Percentiles rank a stretch among this genome's conserved stretches.
These are phyloP conservation scores for Amaranthus cruentus DNA, from an alignment of 148 eudicot species.

Conservation along the genomic window DNA sequence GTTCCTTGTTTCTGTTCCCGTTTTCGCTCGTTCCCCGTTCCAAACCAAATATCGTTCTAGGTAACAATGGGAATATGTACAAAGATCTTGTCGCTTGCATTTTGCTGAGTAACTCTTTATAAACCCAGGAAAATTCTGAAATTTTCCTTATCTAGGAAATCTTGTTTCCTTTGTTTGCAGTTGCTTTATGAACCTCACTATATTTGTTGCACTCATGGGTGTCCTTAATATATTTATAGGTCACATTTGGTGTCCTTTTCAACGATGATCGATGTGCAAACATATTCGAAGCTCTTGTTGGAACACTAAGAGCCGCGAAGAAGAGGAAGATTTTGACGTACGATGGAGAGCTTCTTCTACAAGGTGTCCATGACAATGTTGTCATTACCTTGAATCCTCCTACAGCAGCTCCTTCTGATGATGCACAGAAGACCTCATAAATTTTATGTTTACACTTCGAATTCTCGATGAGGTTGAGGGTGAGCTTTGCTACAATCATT, in stretches of 20 bases:
- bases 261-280: conserved; percentile 94
- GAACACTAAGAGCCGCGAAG: conserved; percentile 94
- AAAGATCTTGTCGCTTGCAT: no score
- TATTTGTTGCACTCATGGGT: no score
- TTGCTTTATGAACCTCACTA: no score
- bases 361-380: conserved; percentile 92
- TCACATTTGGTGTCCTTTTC: conserved; percentile 89
- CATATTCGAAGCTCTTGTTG: conserved; percentile 96
- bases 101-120: no score
- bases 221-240: conserved; percentile 39
- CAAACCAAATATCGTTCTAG: no score
- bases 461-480: not conserved
- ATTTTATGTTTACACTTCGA: not conserved
- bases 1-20: no score
- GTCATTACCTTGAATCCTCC: conserved; percentile 67
- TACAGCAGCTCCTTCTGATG: conserved; percentile 38
- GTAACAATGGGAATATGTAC: no score
- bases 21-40: no score
- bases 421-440: conserved; percentile 14
- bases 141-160: no score
- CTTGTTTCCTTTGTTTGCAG: no score
- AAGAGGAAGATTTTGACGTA: conserved; percentile 70
- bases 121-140: no score
- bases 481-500: not conserved
- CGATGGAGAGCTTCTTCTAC: conserved; percentile 86